phyloP scores from a whole-genome alignment of 2,329 filamentous ascomycete genomes.

The Diaporthe citriasiana region DNA sequence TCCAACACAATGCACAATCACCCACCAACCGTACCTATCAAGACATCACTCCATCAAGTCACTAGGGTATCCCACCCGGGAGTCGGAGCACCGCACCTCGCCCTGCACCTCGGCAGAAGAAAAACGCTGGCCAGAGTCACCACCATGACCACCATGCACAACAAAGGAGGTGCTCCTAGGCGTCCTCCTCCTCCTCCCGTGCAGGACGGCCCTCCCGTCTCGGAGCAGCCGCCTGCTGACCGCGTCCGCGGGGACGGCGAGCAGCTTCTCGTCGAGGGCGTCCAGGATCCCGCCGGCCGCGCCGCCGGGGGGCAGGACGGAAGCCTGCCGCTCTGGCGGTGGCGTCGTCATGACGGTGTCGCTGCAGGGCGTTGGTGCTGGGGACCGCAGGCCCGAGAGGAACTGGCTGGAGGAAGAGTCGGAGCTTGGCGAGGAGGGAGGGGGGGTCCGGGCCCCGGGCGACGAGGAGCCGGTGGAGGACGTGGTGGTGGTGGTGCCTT shows the following conservation, averaged over 20 bases:
- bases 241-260: slow-evolving; percentile 1
- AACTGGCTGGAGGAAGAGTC: neutral
- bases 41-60: neutral
- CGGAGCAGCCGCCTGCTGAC: slow-evolving; percentile 7
- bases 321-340: neutral
- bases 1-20: too few species aligned
- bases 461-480: neutral
- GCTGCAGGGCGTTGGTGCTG: neutral
- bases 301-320: neutral
- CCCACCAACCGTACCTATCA: neutral
- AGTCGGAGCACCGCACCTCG: too few species aligned
- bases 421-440: neutral
- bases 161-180: neutral
- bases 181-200: neutral
- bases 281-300: neutral
- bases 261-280: slow-evolving; percentile 2
- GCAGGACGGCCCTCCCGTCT: neutral
- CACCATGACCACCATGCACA: too few species aligned
- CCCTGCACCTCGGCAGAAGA: neutral
- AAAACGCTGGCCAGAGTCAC: rapidly evolving
- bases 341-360: too few species aligned
- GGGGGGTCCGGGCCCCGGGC: neutral
- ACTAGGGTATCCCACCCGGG: neutral
- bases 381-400: neutral
- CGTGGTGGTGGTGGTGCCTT: neutral